These are phyloP conservation scores for Passalora sequoiae DNA, from an alignment of 2,329 filamentous ascomycete species.

Conservation along the genomic window DNA sequence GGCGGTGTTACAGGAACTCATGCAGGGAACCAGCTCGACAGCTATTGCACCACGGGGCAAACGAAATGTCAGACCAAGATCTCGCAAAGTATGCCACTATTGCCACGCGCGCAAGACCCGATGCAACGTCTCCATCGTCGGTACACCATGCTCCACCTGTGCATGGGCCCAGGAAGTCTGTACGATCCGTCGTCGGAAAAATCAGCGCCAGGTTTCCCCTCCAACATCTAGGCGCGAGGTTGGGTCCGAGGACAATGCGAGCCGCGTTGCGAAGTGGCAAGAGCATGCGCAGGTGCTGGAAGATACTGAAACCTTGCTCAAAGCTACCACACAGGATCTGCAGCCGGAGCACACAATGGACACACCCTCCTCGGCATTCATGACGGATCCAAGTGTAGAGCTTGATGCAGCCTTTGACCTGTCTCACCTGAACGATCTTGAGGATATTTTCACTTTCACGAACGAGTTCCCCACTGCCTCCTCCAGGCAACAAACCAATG, in stretches of 20 bases:
- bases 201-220: not conserved
- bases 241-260: not conserved
- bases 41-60: too few relatives aligned
- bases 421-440: slow-evolving; percentile 18
- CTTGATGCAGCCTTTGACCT: slow-evolving; percentile 16
- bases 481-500: slow-evolving; percentile 6
- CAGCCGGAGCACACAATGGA: slow-evolving; percentile 16
- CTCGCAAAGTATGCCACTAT: slow-evolving; percentile 15
- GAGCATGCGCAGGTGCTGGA: too few relatives aligned
- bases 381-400: slow-evolving; percentile 9
- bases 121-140: slow-evolving; percentile 7
- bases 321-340: too few relatives aligned
- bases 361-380: slow-evolving; percentile 9
- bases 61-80: too few relatives aligned
- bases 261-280: slow-evolving; percentile 8
- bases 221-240: not conserved
- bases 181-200: slow-evolving; percentile 2
- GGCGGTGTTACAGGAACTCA: too few relatives aligned
- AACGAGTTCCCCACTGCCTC: slow-evolving; percentile 10
- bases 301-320: too few relatives aligned
- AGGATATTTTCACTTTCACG: slow-evolving; percentile 22
- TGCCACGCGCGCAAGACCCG: slow-evolving; percentile 20
- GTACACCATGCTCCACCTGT: slow-evolving; percentile 4
- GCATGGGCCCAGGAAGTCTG: not conserved
- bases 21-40: too few relatives aligned